Evolutionary conservation across 768 basidiomycete species (phyloP).

Genomic region (Amanita exitialis): DNA sequence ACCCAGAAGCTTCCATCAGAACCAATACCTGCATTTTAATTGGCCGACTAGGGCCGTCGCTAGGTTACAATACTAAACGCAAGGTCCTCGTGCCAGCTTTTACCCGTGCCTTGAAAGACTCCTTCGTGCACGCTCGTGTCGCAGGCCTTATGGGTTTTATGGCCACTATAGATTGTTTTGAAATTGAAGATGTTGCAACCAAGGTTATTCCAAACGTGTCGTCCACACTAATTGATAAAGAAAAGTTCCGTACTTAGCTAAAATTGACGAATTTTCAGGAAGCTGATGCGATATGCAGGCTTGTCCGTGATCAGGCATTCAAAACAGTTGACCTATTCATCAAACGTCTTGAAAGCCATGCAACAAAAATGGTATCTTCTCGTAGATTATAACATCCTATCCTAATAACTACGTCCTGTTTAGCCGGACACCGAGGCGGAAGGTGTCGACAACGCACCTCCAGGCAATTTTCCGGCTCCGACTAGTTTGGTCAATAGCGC

Average conservation of each 20-base stretch:
- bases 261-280: background rate
- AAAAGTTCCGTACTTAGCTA: slow-evolving; percentile 54
- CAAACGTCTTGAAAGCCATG: slow-evolving; percentile 72
- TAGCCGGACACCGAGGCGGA: slow-evolving; percentile 28
- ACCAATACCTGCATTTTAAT: slow-evolving; percentile 97
- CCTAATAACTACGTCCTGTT: background rate
- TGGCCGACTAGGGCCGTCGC: slow-evolving; percentile 76
- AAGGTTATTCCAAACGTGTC: slow-evolving; percentile 86
- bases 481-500: slow-evolving; percentile 71
- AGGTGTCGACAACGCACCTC: slow-evolving; percentile 16
- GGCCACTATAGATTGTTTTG: slow-evolving; percentile 88
- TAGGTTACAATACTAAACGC: slow-evolving; percentile 83
- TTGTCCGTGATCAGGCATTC: slow-evolving; percentile 94
- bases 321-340: slow-evolving; percentile 85
- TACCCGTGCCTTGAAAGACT: slow-evolving; percentile 78
- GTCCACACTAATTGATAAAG: slow-evolving; percentile 76
- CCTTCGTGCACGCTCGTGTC: slow-evolving; percentile 87
- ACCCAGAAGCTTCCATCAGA: slow-evolving; percentile 88
- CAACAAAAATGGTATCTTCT: slow-evolving; percentile 64
- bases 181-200: slow-evolving; percentile 75
- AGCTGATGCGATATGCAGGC: slow-evolving; percentile 28
- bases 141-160: slow-evolving; percentile 94
- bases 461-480: slow-evolving; percentile 21
- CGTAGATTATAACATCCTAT: background rate
- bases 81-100: slow-evolving; percentile 98